Base-by-base conservation (phyloP, 2,329 filamentous ascomycete genomes). In the Bipolaris gigantea region DNA sequence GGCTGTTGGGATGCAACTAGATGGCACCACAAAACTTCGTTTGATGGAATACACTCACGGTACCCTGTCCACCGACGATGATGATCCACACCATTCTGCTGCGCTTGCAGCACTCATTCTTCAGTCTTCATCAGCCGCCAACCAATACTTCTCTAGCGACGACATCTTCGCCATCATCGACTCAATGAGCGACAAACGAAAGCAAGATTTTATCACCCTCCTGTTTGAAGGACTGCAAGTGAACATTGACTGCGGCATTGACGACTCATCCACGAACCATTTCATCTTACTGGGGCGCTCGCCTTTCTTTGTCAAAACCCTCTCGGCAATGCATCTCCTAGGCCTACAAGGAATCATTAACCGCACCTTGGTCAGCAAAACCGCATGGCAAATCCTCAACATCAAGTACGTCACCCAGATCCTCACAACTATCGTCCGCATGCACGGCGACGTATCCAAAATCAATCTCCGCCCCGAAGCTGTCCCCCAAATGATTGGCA, bases 241-340 rank as follows among this genome's bases (percentile, higher is more conserved):
- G 1, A 85, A 87, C 45, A 84, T 92, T 43, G 93, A 97, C 75
- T 95, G 92, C 68, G 89, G 90, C 0, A 83, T 89, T 44, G 90
- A 96, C 56, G 78, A 84, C 1, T 89, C 62, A 87, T 93, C 56
- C 59, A 64, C 62, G 41, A 70, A 73, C 27, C 64, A 73, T 33
- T 61, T 74, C 64, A 61, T 75, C 63, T 48, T 73, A 0, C 62
- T 74, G 8, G 69, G 70, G 42, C 75, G 69, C 81, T 86, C 54
- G 78, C 96, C 32, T 83, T 94, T 59, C 33, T 82, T 97, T 41
- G 88, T 91, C 56, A 82, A 89, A 51, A 90, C 86, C 52, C 79
- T 97, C 11, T 89, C 90, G 65, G 84, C 94, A 25, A 86, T 95
- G 68, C 87, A 89, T 53, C 86, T 90, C 48, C 77, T 97, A 9